phyloP scores from a whole-genome alignment of 2,329 filamentous ascomycete species.

The Monilinia aucupariae region DNA sequence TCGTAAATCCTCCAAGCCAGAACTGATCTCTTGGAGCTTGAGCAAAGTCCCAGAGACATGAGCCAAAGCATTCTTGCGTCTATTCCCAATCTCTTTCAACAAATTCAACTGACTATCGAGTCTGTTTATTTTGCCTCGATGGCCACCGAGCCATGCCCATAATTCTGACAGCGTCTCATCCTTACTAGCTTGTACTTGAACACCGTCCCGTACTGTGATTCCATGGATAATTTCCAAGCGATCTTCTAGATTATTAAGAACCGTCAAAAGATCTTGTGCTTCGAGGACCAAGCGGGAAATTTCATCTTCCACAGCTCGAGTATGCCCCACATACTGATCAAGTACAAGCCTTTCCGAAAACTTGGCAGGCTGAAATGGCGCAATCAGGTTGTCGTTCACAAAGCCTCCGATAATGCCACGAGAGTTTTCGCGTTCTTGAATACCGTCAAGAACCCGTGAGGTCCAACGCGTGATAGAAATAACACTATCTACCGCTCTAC shows the following conservation, averaged over 20 bases:
- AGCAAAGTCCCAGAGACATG: constrained; percentile 67
- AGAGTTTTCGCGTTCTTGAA: constrained; percentile 29
- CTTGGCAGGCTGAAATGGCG: constrained; percentile 57
- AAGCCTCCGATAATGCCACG: constrained; percentile 38
- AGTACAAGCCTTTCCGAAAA: constrained; percentile 59
- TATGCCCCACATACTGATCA: constrained; percentile 71
- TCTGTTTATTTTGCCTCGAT: constrained; percentile 54
- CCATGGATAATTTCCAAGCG: constrained; percentile 65
- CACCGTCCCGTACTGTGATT: constrained; percentile 59
- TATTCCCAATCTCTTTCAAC: constrained; percentile 58
- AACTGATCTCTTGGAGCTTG: constrained; percentile 68
- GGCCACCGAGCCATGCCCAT: constrained; percentile 71
- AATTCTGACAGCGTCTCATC: constrained; percentile 64
- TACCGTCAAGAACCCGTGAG: constrained; percentile 42
- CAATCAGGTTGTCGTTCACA: constrained; percentile 43
- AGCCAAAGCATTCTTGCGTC: constrained; percentile 58
- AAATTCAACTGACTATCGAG: constrained; percentile 59
- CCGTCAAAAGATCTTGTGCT: constrained; percentile 60
- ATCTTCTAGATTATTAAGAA: constrained; percentile 63
- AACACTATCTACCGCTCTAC: constrained; percentile 66
- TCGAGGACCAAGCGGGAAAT: constrained; percentile 63
- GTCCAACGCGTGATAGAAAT: constrained; percentile 74
- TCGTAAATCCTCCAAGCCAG: constrained; percentile 64
- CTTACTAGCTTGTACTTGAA: constrained; percentile 51
- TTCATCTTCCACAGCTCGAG: constrained; percentile 62